phyloP scores from a whole-genome alignment of 2,329 filamentous ascomycete genomes.

The Didymella keratinophila region DNA sequence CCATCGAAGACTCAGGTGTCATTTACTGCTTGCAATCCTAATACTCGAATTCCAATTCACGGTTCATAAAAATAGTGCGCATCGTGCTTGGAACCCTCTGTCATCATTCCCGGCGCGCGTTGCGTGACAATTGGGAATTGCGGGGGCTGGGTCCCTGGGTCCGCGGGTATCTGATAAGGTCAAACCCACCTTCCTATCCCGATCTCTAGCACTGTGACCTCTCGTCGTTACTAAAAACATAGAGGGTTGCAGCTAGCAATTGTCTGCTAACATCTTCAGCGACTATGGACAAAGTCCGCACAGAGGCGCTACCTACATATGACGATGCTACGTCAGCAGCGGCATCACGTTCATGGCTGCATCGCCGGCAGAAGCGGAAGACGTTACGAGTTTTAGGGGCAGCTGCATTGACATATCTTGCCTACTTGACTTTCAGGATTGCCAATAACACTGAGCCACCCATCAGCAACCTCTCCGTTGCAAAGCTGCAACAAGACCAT shows the following conservation, averaged over 20 bases:
- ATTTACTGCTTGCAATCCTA: background rate
- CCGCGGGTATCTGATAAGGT: no score
- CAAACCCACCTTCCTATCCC: background rate
- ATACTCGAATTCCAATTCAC: background rate
- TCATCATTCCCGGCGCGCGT: conserved; percentile 5
- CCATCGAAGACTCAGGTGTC: background rate
- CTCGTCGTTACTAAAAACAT: background rate
- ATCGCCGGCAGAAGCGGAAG: conserved; percentile 29
- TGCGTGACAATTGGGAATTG: conserved; percentile 17
- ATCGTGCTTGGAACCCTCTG: background rate
- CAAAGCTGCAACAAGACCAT: conserved; percentile 63
- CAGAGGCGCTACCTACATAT: conserved; percentile 34
- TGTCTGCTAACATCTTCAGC: background rate
- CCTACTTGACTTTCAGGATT: conserved; percentile 28
- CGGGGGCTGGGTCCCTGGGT: conserved; percentile 14
- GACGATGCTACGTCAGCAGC: conserved; percentile 28
- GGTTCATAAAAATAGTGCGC: background rate
- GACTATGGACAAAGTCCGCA: conserved; percentile 30
- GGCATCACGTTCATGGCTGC: conserved; percentile 21
- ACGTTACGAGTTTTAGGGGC: conserved; percentile 29
- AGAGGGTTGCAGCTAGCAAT: background rate
- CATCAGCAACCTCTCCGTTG: conserved; percentile 56
- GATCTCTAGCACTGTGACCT: background rate
- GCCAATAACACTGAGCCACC: conserved; percentile 27
- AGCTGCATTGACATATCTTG: conserved; percentile 31